A percentile compares a stretch with the other conserved stretches of the same genome.
Conservation (phyloP, 2,329 filamentous ascomycete species). For the Aspergillus thermomutatus region DNA sequence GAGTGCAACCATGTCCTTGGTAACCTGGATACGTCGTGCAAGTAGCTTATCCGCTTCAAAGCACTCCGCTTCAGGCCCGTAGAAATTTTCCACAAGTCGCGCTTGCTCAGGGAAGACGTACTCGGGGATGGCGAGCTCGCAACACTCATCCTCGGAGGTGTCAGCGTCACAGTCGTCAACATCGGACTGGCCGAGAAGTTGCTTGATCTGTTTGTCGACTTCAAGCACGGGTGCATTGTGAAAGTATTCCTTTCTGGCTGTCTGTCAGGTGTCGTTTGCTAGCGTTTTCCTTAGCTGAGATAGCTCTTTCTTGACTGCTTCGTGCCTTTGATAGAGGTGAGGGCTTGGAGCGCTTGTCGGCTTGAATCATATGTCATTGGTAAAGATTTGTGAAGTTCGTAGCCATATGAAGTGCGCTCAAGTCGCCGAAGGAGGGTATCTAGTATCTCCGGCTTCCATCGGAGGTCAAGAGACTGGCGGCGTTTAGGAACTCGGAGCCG, state of each 20-base stretch:
- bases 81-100: slow-evolving; percentile 26
- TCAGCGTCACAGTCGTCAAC: no score
- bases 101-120: slow-evolving; percentile 25
- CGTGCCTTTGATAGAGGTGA: slow-evolving; percentile 20
- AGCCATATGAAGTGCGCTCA: slow-evolving; percentile 19
- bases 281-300: slow-evolving; percentile 20
- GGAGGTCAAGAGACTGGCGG: slow-evolving; percentile 16
- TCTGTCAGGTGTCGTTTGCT: slow-evolving; percentile 15
- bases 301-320: slow-evolving; percentile 18
- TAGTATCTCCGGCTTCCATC: slow-evolving; percentile 21
- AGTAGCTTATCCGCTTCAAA: slow-evolving; percentile 25
- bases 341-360: slow-evolving; percentile 17
- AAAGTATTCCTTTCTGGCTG: slow-evolving; percentile 25
- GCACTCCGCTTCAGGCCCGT: slow-evolving; percentile 21
- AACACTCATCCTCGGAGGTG: slow-evolving; percentile 70
- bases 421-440: slow-evolving; percentile 23
- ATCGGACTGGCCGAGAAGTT: slow-evolving; percentile 42
- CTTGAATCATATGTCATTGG: slow-evolving; percentile 26
- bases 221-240: slow-evolving; percentile 20
- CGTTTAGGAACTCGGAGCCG: slow-evolving; percentile 20
- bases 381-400: slow-evolving; percentile 20
- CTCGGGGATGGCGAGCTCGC: slow-evolving; percentile 50
- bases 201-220: slow-evolving; percentile 25
- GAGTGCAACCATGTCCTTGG: slow-evolving; percentile 27
- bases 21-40: slow-evolving; percentile 24